Evolutionary conservation across 768 basidiomycete species (phyloP).

Genomic region (Lanmaoa rubissima): DNA sequence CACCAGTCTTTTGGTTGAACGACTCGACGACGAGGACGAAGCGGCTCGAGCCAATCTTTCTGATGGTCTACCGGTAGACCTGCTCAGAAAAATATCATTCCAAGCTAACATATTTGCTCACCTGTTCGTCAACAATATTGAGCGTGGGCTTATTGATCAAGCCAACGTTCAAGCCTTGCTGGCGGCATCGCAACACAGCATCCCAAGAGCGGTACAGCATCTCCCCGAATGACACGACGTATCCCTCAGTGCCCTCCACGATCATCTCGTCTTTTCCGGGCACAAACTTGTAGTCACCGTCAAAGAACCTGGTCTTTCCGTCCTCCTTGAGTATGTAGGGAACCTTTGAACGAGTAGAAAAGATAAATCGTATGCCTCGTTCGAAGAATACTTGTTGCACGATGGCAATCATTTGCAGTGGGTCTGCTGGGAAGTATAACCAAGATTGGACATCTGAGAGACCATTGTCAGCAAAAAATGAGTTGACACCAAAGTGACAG

Average conservation of each 20-base stretch:
- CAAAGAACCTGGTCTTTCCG: constrained; percentile 63
- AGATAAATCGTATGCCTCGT: constrained; percentile 78
- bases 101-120: constrained; percentile 25
- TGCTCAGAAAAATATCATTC: not conserved
- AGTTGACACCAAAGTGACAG: constrained; percentile 76
- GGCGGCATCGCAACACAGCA: constrained; percentile 70
- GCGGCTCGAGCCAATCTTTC: constrained; percentile 66
- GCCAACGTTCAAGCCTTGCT: constrained; percentile 76
- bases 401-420: constrained; percentile 75
- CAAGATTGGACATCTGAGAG: constrained; percentile 75
- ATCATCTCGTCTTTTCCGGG: constrained; percentile 87
- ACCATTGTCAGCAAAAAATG: constrained; percentile 86
- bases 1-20: constrained; percentile 86
- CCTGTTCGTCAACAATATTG: constrained; percentile 82
- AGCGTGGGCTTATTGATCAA: constrained; percentile 84
- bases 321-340: constrained; percentile 82
- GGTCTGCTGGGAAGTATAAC: constrained; percentile 88
- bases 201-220: constrained; percentile 84
- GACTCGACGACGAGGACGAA: constrained; percentile 88
- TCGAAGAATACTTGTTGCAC: constrained; percentile 81
- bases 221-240: constrained; percentile 84
- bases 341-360: constrained; percentile 88
- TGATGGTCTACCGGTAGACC: constrained; percentile 43
- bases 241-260: constrained; percentile 72
- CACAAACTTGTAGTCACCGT: constrained; percentile 68